Base-by-base conservation (phyloP, 345 rosid genomes). In the Pelargonium nanum region DNA sequence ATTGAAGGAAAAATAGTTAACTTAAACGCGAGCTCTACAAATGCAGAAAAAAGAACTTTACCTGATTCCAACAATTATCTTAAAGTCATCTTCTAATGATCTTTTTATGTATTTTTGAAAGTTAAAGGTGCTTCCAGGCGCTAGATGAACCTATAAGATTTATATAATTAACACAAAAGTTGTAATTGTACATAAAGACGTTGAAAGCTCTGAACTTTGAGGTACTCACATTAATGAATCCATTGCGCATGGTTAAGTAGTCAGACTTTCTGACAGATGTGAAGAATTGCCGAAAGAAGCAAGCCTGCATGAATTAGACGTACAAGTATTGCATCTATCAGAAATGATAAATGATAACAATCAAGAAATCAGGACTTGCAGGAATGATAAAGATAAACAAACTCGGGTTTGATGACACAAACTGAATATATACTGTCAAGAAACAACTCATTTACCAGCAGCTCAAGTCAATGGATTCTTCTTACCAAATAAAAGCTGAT, bases 31-130 rank as follows among this genome's bases (percentile, higher is more conserved):
- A 53, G 8, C 58, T 50, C 5, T 22, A 1, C 17, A 62, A 65
- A 32, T 2, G 15, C 19, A 15, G 17, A 24, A 51, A 30, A 48
- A 20, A 10, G 20, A 53, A 57, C 19, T 57, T 64, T 78, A 87
- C 97, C 85, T 87, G 72, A 89, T 93, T 64, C 95, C 99, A 0
- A 93, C 99, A 10, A 89, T 92, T 61, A 87, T 87, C 79, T 93
- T 93, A 65, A 93, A 89, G 77, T 93, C 99, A 22, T 93, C 99
- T 76, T 93, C 97, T 21, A 93, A 68, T 57, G 99, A 87, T 66
- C 86, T 75, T 78, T 81, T 85, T 67, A 93, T 93, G 58, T 93
- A 93, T 60, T 93, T 87, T 64, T 85, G 99, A 60, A 93, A 93
- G 76, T 93, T 77, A 67, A 93, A 93, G 74, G 75, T 89, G 72